Base-by-base conservation (phyloP, 305 asterid species). In the Plantago rigida region DNA sequence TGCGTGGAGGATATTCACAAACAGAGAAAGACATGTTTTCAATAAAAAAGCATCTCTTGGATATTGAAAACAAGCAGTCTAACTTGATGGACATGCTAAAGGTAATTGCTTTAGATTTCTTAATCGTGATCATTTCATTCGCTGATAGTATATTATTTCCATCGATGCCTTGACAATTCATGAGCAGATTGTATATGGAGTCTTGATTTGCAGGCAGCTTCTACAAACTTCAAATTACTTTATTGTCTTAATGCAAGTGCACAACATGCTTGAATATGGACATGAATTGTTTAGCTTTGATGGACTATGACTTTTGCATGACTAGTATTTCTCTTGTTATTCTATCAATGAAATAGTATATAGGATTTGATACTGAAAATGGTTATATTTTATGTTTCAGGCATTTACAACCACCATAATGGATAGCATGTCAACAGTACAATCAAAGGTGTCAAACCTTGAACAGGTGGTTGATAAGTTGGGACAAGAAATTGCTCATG, bases 11-110 rank as follows among this genome's bases (percentile, higher is more conserved):
- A 61, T 84, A 89, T 66, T 74, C 84, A 69, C 86, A 86, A 68
- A 70, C 91, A 56, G 91, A 86, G 62, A 78, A 83, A 39, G 96
- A 86, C 60, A 79, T 88, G 69, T 70, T 58, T 64, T 73, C 75
- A 67, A 77, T 92, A 29, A 81, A 79, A 63, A 81, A 86, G 72
- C 95, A 92, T 70, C 94, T 92, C 56, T 65, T 78, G 75, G 96
- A 83, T 78, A 88, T 92, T 51, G 96, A 92, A 72, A 77, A 65
- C 68, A 92, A 78, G 79, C 98, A 92, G 78, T 79, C 96, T 67
- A 76, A 74, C 64, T 77, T 92, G 78, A 72, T 82, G 75, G 91
- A 88, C 73, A 66, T 83, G 84, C 78, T 92, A 58, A 81, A 86
- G 98, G 98, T 92, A 77, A 67, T 51, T 51, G 29, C 39, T 51